Base-by-base conservation (phyloP, 768 basidiomycete genomes). In the Hydnum rufescens region DNA sequence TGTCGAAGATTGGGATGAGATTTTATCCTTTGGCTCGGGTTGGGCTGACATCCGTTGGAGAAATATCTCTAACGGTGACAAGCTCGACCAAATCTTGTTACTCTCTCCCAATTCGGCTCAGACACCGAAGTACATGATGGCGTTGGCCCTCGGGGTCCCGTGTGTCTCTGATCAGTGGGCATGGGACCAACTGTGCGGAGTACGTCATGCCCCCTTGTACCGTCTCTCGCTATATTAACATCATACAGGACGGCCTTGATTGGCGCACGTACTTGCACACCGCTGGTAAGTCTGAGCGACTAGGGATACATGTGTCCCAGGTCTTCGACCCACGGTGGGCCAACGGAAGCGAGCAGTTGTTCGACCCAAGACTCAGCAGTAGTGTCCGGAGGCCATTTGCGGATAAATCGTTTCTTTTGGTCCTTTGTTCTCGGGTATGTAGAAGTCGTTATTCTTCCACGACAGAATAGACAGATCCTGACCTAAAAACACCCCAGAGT, bases 81-180 rank as follows among this genome's bases (percentile, higher is more conserved):
- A 25, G 28, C 32, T 63, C 22, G 52, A 56, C 28, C 52, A 52
- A 2, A 53, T 65, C 53, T 54, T 65, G 48, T 57, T 63, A 13
- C 55, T 65, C 3, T 54, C 60, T 13, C 57, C 61, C 30, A 53
- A 57, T 6, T 28, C 60, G 6, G 48, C 46, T 4, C 54, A 62
- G 32, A 66, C 64, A 8, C 51, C 57, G 23, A 70, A 68, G 55
- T 62, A 60, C 52, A 59, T 68, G 57, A 58, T 62, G 25, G 63
- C 66, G 4, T 59, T 70, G 22, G 64, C 66, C 1, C 57, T 64
- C 42, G 67, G 68, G 3, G 61, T 69, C 19, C 68, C 68, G 2
- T 64, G 62, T 54, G 46, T 69, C 3, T 59, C 58, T 1, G 51
- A 51, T 5, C 43, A 47, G 32, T 68, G 57, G 50, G 57, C 64